Conservation (phyloP, 2,329 filamentous ascomycete genomes). For the Coniochaeta sp. region DNA sequence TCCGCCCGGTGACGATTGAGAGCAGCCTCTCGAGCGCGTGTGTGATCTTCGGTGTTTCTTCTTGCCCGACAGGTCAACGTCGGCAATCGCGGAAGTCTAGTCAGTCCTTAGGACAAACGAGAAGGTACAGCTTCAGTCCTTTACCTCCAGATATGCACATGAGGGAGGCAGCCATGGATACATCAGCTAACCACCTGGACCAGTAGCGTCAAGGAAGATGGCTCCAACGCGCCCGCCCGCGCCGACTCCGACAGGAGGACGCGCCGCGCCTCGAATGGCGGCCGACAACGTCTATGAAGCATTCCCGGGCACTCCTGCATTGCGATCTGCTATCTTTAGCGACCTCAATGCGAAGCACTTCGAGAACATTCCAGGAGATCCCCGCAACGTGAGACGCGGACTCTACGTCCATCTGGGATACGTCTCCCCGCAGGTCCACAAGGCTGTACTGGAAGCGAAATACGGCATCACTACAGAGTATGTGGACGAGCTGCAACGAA, state of each 20-base stretch:
- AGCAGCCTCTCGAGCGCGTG: too few relatives aligned
- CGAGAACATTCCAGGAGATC: background rate
- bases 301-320: too few relatives aligned
- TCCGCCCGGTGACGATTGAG: too few relatives aligned
- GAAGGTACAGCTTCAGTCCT: background rate
- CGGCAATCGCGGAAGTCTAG: background rate
- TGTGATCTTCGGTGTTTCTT: too few relatives aligned
- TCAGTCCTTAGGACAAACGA: background rate
- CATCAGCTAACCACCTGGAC: background rate
- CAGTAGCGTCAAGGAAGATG: background rate
- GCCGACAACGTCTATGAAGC: too few relatives aligned
- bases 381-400: too few relatives aligned
- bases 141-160: background rate
- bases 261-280: too few relatives aligned
- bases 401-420: background rate
- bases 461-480: background rate
- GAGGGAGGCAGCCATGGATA: too few relatives aligned
- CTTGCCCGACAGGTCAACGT: too few relatives aligned
- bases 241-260: too few relatives aligned
- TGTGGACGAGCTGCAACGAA: background rate
- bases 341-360: background rate
- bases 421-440: background rate
- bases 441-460: background rate
- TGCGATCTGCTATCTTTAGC: background rate
- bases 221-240: too few relatives aligned